phyloP scores from a whole-genome alignment of 768 basidiomycete species.

The Xerocomus brunneocitrinus region DNA sequence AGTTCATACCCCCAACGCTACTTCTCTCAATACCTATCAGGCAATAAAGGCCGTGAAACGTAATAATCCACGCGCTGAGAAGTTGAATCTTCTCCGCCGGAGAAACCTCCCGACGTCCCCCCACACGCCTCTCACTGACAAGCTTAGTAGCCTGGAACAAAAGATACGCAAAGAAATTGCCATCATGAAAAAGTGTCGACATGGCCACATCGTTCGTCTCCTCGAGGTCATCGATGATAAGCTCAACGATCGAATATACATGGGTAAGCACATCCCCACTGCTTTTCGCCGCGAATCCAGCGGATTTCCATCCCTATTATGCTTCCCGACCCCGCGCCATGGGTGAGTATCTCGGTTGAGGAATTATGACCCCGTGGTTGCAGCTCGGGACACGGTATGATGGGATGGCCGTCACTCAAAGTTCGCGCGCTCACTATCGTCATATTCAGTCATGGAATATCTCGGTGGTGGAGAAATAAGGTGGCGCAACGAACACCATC shows the following conservation, averaged over 20 bases:
- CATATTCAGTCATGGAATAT: conserved; percentile 83
- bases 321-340: conserved; percentile 23
- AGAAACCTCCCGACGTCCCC: conserved; percentile 40
- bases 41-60: conserved; percentile 78
- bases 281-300: conserved; percentile 11
- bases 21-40: conserved; percentile 34
- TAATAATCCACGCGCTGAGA: conserved; percentile 65
- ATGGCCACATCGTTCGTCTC: conserved; percentile 85
- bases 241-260: conserved; percentile 82
- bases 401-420: conserved; percentile 16
- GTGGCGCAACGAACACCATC: conserved; percentile 64
- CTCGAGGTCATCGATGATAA: conserved; percentile 95
- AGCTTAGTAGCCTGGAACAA: conserved; percentile 66
- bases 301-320: conserved; percentile 16
- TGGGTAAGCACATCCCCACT: conserved; percentile 59
- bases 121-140: conserved; percentile 59
- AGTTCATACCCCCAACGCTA: conserved; percentile 3
- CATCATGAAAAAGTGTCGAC: conserved; percentile 95
- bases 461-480: conserved; percentile 92
- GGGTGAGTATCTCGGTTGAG: conserved; percentile 29
- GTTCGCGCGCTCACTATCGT: conserved; percentile 18
- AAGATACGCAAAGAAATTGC: conserved; percentile 94
- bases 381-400: conserved; percentile 30
- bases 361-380: conserved; percentile 31
- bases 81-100: conserved; percentile 51